Percentiles rank a stretch among this genome's conserved stretches.
Conservation (phyloP, 2,329 filamentous ascomycete species). For the Xylariaceae sp. region DNA sequence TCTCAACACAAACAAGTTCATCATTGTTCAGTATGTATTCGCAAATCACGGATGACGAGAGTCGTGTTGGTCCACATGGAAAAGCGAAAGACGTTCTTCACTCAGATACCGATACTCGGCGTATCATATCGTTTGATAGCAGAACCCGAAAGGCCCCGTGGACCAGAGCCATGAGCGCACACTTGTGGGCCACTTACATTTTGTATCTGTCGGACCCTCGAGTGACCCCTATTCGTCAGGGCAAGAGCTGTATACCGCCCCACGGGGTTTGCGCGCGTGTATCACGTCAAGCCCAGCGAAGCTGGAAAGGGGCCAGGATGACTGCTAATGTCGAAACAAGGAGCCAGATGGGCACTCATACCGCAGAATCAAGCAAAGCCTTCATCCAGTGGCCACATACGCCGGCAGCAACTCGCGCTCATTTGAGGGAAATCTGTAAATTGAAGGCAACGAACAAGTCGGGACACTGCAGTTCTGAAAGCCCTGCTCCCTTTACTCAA, state of each 20-base stretch:
- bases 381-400: conserved; percentile 65
- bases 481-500: conserved; percentile 55
- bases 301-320: conserved; percentile 61
- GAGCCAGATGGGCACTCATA: conserved; percentile 57
- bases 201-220: conserved; percentile 66
- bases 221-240: conserved; percentile 63
- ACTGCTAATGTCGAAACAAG: conserved; percentile 35
- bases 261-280: conserved; percentile 64
- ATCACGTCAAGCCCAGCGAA: conserved; percentile 63
- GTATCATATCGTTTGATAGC: conserved; percentile 12
- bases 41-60: conserved; percentile 53
- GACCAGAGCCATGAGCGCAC: conserved; percentile 64
- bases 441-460: conserved; percentile 46
- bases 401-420: conserved; percentile 58
- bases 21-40: conserved; percentile 59
- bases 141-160: conserved; percentile 54
- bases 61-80: conserved; percentile 51
- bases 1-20: conserved; percentile 57
- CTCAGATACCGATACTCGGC: conserved; percentile 9
- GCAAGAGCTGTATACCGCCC: conserved; percentile 62
- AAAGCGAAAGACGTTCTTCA: conserved; percentile 35
- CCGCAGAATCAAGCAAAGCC: conserved; percentile 43
- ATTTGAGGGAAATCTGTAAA: conserved; percentile 62
- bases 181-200: conserved; percentile 64
- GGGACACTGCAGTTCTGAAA: conserved; percentile 49